A percentile compares a stretch with the other conserved stretches of the same genome.
phyloP scores from a whole-genome alignment of 495 filamentous ascomycete genomes.

The Penicillium dipodomyicola region DNA sequence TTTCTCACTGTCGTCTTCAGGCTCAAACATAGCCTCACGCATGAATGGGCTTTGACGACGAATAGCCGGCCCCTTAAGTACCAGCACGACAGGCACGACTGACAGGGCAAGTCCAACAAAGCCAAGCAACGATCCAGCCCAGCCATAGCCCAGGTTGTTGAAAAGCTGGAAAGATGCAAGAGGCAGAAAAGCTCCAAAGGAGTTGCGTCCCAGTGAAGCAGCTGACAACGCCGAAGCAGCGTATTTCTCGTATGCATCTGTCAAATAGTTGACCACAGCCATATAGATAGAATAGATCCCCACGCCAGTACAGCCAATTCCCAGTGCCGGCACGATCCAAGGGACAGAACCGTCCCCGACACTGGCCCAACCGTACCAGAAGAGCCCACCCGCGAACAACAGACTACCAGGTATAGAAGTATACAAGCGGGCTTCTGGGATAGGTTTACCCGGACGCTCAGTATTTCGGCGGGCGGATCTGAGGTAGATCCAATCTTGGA shows the following conservation, averaged over 20 bases:
- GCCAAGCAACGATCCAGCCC: conserved; percentile 46
- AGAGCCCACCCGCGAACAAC: conserved; percentile 41
- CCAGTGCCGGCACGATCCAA: conserved; percentile 44
- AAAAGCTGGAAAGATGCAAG: conserved; percentile 42
- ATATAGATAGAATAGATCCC: conserved; percentile 48
- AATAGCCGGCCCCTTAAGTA: conserved; percentile 37
- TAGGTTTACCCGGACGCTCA: conserved; percentile 29
- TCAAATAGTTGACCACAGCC: conserved; percentile 49
- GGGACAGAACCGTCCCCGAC: conserved; percentile 22
- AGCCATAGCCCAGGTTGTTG: conserved; percentile 40
- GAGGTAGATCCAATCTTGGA: conserved; percentile 44
- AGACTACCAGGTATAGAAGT: conserved; percentile 39
- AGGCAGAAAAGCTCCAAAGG: conserved; percentile 38
- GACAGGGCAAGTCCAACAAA: conserved; percentile 40
- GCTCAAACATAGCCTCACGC: conserved; percentile 30
- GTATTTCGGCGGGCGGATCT: conserved; percentile 27
- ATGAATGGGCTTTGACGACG: conserved; percentile 38
- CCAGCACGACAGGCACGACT: conserved; percentile 38
- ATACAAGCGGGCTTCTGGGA: conserved; percentile 45
- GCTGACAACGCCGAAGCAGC: conserved; percentile 38
- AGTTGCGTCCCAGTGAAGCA: conserved; percentile 35
- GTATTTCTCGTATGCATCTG: conserved; percentile 46
- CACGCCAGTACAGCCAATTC: conserved; percentile 35
- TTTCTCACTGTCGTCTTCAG: conserved; percentile 4
- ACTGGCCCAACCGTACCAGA: conserved; percentile 46